Evolutionary conservation across 2,329 filamentous ascomycete genomes (phyloP).

Genomic region (Ceratocystis albifundus): DNA sequence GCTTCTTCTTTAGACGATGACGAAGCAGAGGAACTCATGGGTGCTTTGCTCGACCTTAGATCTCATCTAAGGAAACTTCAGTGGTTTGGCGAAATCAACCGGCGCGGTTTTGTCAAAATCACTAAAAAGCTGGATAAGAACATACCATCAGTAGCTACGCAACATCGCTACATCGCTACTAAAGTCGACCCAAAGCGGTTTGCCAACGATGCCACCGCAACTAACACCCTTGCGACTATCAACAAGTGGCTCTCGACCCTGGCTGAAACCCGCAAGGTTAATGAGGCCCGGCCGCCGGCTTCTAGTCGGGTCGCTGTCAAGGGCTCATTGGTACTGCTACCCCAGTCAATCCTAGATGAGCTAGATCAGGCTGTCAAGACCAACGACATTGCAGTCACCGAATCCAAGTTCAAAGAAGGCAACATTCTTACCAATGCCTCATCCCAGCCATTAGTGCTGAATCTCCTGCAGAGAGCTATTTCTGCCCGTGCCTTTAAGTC

Average conservation of each 20-base stretch:
- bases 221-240: slow-evolving; percentile 47
- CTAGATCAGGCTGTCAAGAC: slow-evolving; percentile 60
- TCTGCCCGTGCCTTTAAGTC: slow-evolving; percentile 56
- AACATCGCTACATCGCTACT: slow-evolving; percentile 75
- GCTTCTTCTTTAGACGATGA: slow-evolving; percentile 68
- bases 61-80: slow-evolving; percentile 81
- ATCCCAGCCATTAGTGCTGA: slow-evolving; percentile 60
- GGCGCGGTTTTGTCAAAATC: slow-evolving; percentile 91
- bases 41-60: slow-evolving; percentile 76
- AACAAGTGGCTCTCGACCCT: slow-evolving; percentile 86
- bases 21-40: slow-evolving; percentile 83
- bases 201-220: slow-evolving; percentile 54
- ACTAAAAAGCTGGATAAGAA: slow-evolving; percentile 99
- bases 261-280: slow-evolving; percentile 48
- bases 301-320: slow-evolving; percentile 69
- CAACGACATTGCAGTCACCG: slow-evolving; percentile 44
- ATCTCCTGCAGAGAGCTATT: slow-evolving; percentile 67
- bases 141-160: slow-evolving; percentile 60
- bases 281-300: slow-evolving; percentile 62
- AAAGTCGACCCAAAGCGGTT: slow-evolving; percentile 86
- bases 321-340: slow-evolving; percentile 55
- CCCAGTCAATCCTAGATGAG: slow-evolving; percentile 55
- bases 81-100: slow-evolving; percentile 97
- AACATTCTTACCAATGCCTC: slow-evolving; percentile 39
- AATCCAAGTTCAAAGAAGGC: slow-evolving; percentile 23